These are phyloP conservation scores for Saccharum hybrid DNA, from an alignment of 202 grass and related monocot genomes.

Conservation along the genomic window DNA sequence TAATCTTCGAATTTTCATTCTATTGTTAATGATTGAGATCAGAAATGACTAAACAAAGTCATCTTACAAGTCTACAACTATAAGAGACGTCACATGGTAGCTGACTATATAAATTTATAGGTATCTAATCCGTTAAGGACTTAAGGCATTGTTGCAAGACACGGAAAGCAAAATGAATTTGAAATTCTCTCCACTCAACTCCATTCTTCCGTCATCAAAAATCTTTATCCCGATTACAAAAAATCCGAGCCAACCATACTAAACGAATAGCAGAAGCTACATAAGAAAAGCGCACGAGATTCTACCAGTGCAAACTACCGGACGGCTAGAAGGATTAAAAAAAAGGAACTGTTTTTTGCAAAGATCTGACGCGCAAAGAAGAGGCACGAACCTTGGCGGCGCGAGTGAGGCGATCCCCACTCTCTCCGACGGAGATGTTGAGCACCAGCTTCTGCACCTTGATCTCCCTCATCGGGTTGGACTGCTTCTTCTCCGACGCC, in stretches of 20 bases:
- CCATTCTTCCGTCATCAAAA: not conserved
- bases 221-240: not conserved
- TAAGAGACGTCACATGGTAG: not conserved
- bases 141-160: not conserved
- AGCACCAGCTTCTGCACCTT: constrained; percentile 74
- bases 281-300: not conserved
- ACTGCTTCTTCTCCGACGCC: constrained; percentile 71
- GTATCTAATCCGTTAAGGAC: not conserved
- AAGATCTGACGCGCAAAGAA: not conserved
- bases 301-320: not conserved
- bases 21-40: not conserved
- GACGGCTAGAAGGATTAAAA: not conserved
- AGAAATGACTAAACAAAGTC: not conserved
- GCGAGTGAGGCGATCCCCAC: constrained; percentile 71
- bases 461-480: constrained; percentile 72
- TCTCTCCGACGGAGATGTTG: constrained; percentile 79
- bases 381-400: constrained; percentile 49
- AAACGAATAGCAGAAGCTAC: not conserved
- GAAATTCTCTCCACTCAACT: not conserved
- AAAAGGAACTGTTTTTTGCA: not conserved
- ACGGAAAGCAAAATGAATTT: not conserved
- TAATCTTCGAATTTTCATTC: not conserved
- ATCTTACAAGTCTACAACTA: not conserved
- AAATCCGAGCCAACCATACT: too few species aligned
- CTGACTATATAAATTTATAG: not conserved